Evolutionary conservation across 805 yeast species (phyloP), one percentile per base, ranked within the genome.

Genomic region (Tetrapisispora namnaoensis): DNA sequence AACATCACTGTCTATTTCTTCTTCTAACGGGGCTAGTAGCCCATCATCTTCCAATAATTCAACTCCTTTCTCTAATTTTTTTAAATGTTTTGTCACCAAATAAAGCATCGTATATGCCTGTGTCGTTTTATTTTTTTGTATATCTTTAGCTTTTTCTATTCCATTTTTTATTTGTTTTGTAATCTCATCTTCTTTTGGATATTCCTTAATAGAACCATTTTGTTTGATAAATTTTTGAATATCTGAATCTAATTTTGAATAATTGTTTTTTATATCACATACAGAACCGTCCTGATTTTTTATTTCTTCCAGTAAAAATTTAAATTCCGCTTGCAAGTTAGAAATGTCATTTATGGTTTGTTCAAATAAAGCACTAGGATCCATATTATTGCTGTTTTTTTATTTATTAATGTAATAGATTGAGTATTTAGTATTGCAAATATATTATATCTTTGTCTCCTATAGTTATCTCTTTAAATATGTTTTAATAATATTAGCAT

Each of bases 241-340:
- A 53, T 82, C 86, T n/a, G 77, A 72, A 60, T 91, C 98, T 55
- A 83, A 75, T 50, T 79, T 81, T 55, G 76, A 80, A 53, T 80
- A 76, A 56, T 84, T 77, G 59, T 78, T 79, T 49, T 86, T 74
- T 8, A 77, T 72, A 49, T 86, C 95, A 57, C 78, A 77, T 28
- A 83, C 70, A 57, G 77, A 78, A 37, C 72, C 58, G 61, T 91
- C 98, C 51, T 82, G 78, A 37, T 73, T 76, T 46, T 82, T 76
- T 36, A 91, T 74, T 65, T 93, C 98, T 46, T 85, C 85, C 44
- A 91, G 69, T 36, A 88, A 69, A 59, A 85, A 87, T 47, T 82
- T 82, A 41, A 91, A 75, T 66, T 91, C 99, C 5, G 87, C 81
- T 22, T 96, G 96, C 41, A 93, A 74, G 57, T 90, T 91, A 11